phyloP scores from a whole-genome alignment of 495 filamentous ascomycete species.

The Copromyces sp. region DNA sequence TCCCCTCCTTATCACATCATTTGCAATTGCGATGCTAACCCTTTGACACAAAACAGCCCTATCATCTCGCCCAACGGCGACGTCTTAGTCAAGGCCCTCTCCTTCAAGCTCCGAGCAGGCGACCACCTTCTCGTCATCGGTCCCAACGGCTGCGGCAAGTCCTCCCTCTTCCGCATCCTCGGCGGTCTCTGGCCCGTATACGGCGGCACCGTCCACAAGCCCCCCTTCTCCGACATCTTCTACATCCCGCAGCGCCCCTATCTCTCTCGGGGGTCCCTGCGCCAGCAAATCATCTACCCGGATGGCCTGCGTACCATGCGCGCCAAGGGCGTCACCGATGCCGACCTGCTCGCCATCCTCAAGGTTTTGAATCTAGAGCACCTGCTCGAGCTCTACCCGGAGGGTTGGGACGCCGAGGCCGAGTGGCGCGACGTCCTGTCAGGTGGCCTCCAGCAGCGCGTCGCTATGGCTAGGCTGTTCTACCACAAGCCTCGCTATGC shows the following conservation, averaged over 20 bases:
- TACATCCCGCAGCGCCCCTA: slow-evolving; percentile 97
- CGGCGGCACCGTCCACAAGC: slow-evolving; percentile 84
- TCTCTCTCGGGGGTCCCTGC: slow-evolving; percentile 73
- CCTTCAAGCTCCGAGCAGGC: slow-evolving; percentile 74
- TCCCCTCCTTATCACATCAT: neutral
- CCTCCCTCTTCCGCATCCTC: slow-evolving; percentile 87
- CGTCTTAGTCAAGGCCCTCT: slow-evolving; percentile 70
- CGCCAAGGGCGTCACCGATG: slow-evolving; percentile 71
- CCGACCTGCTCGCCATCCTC: slow-evolving; percentile 67
- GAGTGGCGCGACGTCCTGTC: slow-evolving; percentile 93
- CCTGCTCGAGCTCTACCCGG: slow-evolving; percentile 66
- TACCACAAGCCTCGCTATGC: slow-evolving; percentile 89
- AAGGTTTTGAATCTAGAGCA: slow-evolving; percentile 69
- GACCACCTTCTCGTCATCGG: slow-evolving; percentile 92
- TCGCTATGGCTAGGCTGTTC: slow-evolving; percentile 94
- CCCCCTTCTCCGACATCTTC: slow-evolving; percentile 83
- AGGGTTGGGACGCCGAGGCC: slow-evolving; percentile 87
- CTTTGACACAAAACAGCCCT: slow-evolving; percentile 34
- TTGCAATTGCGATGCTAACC: neutral
- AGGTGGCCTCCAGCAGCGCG: slow-evolving; percentile 87
- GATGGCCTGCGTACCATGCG: slow-evolving; percentile 83
- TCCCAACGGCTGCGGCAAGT: slow-evolving; percentile 96
- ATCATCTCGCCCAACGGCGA: slow-evolving; percentile 96
- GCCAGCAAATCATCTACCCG: slow-evolving; percentile 95
- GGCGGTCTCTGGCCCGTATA: slow-evolving; percentile 99